Evolutionary conservation across 2,329 filamentous ascomycete species (phyloP).

Genomic region (Colletotrichum spaethianum): DNA sequence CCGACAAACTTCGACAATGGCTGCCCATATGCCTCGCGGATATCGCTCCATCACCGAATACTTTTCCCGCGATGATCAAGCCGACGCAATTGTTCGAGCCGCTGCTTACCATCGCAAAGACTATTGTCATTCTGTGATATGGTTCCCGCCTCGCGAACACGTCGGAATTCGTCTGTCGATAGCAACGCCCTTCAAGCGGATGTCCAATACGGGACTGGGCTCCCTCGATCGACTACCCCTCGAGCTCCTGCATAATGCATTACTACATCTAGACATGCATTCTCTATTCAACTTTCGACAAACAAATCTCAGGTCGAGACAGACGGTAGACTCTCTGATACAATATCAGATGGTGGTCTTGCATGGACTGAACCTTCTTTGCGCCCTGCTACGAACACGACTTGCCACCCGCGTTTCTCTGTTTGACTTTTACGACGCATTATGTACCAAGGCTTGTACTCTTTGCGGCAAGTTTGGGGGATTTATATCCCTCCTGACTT

Average conservation of each 20-base stretch:
- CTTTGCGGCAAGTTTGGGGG: conserved; percentile 46
- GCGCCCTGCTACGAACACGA: conserved; percentile 48
- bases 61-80: conserved; percentile 44
- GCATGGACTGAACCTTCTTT: conserved; percentile 49
- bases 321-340: conserved; percentile 44
- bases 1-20: conserved; percentile 18
- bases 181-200: no score
- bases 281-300: conserved; percentile 51
- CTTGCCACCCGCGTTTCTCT: conserved; percentile 46
- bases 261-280: conserved; percentile 49
- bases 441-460: conserved; percentile 48
- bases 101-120: conserved; percentile 50
- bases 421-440: conserved; percentile 5
- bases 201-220: no score
- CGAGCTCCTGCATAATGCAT: conserved; percentile 50
- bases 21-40: conserved; percentile 55
- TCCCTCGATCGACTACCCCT: no score
- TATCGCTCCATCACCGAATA: conserved; percentile 44
- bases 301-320: conserved; percentile 44
- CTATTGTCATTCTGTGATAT: conserved; percentile 44
- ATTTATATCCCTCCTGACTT: conserved; percentile 47
- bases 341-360: conserved; percentile 45
- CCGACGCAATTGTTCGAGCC: conserved; percentile 48
- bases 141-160: no score
- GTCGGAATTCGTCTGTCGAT: no score